Conservation (phyloP, 179 eudicot species). For the Drosera spatulata region DNA sequence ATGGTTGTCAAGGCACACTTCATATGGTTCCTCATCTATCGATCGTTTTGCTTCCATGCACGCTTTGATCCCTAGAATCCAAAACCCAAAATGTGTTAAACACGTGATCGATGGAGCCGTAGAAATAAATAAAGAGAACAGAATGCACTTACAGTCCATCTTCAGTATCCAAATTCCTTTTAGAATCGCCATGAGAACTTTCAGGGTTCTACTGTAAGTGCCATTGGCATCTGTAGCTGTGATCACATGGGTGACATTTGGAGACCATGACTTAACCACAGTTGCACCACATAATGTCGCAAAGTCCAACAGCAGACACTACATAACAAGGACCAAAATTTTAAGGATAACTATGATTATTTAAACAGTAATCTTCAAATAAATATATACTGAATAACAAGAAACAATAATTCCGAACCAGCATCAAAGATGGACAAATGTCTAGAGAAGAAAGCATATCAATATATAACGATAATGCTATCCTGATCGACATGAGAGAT, state of each 20-base stretch:
- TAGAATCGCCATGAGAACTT: conserved; percentile 88
- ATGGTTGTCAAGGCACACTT: conserved; percentile 62
- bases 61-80: conserved; percentile 55
- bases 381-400: too few species aligned
- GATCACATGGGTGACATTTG: conserved; percentile 82
- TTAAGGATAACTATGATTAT: too few species aligned
- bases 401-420: too few species aligned
- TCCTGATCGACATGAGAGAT: too few species aligned
- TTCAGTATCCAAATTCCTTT: conserved; percentile 77
- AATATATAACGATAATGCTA: too few species aligned
- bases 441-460: too few species aligned
- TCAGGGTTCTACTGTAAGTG: conserved; percentile 68
- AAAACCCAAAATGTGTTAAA: neutral
- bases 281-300: conserved; percentile 64
- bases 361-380: too few species aligned
- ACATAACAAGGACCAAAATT: conserved; percentile 7
- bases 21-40: conserved; percentile 67
- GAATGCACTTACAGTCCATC: conserved; percentile 55
- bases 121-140: neutral
- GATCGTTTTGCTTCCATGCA: conserved; percentile 38
- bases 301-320: conserved; percentile 48
- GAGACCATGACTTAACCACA: conserved; percentile 51
- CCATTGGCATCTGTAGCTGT: conserved; percentile 84
- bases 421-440: too few species aligned
- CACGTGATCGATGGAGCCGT: neutral